phyloP scores from a whole-genome alignment of 352 stramenopile genomes.

The Phytopythium helicoides region DNA sequence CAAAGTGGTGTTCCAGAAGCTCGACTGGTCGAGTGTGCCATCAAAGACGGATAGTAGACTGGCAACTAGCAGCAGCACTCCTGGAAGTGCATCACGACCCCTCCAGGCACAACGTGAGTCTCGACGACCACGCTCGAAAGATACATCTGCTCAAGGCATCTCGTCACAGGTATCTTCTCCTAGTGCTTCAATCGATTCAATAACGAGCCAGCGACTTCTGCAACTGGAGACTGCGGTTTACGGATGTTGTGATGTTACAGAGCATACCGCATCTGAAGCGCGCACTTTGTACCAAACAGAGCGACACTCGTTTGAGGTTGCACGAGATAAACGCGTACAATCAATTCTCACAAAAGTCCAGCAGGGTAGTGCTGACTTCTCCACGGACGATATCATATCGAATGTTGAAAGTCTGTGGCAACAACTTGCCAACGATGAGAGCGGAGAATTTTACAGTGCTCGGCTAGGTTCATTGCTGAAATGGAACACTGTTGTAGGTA shows the following conservation, averaged over 20 bases:
- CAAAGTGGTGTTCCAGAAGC: conserved; percentile 61
- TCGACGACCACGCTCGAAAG: background rate
- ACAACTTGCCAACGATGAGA: background rate
- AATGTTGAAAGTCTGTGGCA: conserved; percentile 1
- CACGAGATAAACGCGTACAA: conserved; percentile 2
- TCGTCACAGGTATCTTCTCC: background rate
- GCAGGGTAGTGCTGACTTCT: background rate
- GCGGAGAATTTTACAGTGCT: conserved; percentile 3
- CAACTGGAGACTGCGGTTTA: conserved; percentile 20
- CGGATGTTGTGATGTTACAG: conserved; percentile 24
- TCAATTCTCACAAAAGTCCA: background rate
- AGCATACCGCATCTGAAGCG: conserved; percentile 15
- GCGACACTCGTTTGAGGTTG: conserved; percentile 19
- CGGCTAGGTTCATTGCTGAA: background rate
- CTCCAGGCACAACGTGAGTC: conserved; percentile 2
- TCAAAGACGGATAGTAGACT: conserved; percentile 61
- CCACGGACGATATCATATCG: background rate
- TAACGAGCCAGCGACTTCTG: conserved; percentile 14
- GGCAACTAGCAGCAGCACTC: conserved; percentile 8
- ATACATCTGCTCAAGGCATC: too few relatives aligned
- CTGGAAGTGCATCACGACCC: background rate
- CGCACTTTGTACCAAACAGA: conserved; percentile 29
- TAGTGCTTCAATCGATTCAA: conserved; percentile 12
- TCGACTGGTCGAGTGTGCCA: conserved; percentile 56
- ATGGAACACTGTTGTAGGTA: background rate